Conservation (phyloP, 2,329 filamentous ascomycete genomes). For the Chalara sp. region DNA sequence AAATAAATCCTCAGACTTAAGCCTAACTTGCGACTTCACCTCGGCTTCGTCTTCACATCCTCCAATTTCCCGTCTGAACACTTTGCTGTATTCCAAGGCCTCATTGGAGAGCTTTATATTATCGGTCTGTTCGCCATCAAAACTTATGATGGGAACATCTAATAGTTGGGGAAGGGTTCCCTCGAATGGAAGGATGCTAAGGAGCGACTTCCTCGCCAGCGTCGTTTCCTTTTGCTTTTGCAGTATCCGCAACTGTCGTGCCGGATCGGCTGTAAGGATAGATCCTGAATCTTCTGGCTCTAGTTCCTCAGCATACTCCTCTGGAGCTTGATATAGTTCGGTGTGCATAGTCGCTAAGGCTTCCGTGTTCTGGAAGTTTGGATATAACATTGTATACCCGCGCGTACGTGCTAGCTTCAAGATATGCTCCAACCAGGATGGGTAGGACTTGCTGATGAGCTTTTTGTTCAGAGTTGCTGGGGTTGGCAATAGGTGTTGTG, state of each 20-base stretch:
- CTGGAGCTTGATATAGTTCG: slow-evolving; percentile 66
- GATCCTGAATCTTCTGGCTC: slow-evolving; percentile 8
- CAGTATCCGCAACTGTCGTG: slow-evolving; percentile 6
- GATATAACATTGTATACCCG: slow-evolving; percentile 77
- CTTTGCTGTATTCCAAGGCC: slow-evolving; percentile 44
- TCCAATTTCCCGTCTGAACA: slow-evolving; percentile 61
- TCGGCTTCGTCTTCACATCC: slow-evolving; percentile 40
- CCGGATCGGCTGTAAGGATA: slow-evolving; percentile 21
- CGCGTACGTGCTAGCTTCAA: slow-evolving; percentile 69
- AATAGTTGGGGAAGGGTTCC: slow-evolving; percentile 37
- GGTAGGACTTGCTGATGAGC: slow-evolving; percentile 58
- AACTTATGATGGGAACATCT: slow-evolving; percentile 53
- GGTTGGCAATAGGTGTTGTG: slow-evolving; percentile 27
- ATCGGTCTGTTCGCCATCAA: slow-evolving; percentile 49
- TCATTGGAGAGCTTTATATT: slow-evolving; percentile 34
- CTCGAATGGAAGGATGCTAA: slow-evolving; percentile 40
- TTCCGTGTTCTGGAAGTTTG: slow-evolving; percentile 42
- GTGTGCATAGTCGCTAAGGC: slow-evolving; percentile 67
- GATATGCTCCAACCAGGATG: slow-evolving; percentile 73
- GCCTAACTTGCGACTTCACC: slow-evolving; percentile 10
- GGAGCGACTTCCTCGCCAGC: slow-evolving; percentile 41
- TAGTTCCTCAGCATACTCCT: slow-evolving; percentile 47
- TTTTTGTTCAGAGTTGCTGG: slow-evolving; percentile 44
- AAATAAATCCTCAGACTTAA: slow-evolving; percentile 20
- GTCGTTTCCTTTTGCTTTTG: slow-evolving; percentile 18